Evolutionary conservation across 192 early-diverging fungal species (phyloP).

Genomic region (Coemansia sp.): DNA sequence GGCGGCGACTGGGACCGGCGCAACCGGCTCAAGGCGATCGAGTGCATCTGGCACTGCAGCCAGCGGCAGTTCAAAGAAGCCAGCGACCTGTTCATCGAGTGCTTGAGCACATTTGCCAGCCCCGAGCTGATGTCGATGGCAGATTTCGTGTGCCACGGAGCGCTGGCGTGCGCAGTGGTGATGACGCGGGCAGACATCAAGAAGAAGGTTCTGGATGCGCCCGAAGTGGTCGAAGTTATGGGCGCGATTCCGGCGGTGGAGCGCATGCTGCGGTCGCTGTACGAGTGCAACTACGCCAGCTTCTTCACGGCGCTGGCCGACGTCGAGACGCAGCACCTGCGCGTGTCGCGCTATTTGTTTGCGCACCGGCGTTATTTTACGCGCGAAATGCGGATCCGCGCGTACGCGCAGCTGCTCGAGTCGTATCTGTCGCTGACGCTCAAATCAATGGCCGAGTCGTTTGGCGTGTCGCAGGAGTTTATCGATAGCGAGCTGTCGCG

Average conservation of each 20-base stretch:
- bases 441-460: slow-evolving; percentile 93
- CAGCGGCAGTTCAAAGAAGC: slow-evolving; percentile 96
- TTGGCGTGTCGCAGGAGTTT: slow-evolving; percentile 93
- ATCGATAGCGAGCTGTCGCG: slow-evolving; percentile 95
- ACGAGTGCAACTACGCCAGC: slow-evolving; percentile 88
- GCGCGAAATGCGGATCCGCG: slow-evolving; percentile 97
- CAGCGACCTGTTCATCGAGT: slow-evolving; percentile 86
- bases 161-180: slow-evolving; percentile 81
- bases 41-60: slow-evolving; percentile 89
- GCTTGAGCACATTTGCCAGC: slow-evolving; percentile 91
- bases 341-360: slow-evolving; percentile 76
- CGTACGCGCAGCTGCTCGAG: slow-evolving; percentile 93
- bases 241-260: slow-evolving; percentile 83
- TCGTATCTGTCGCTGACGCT: slow-evolving; percentile 92
- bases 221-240: slow-evolving; percentile 95
- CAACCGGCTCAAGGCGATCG: slow-evolving; percentile 95
- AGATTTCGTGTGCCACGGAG: slow-evolving; percentile 95
- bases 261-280: slow-evolving; percentile 80
- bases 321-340: slow-evolving; percentile 71
- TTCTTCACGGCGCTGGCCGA: slow-evolving; percentile 88
- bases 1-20: slow-evolving; percentile 99
- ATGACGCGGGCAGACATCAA: slow-evolving; percentile 93
- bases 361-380: slow-evolving; percentile 90
- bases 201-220: slow-evolving; percentile 89
- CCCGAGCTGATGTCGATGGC: slow-evolving; percentile 97